Conservation (phyloP, 2,329 filamentous ascomycete species). For the Neonectria coccinea region DNA sequence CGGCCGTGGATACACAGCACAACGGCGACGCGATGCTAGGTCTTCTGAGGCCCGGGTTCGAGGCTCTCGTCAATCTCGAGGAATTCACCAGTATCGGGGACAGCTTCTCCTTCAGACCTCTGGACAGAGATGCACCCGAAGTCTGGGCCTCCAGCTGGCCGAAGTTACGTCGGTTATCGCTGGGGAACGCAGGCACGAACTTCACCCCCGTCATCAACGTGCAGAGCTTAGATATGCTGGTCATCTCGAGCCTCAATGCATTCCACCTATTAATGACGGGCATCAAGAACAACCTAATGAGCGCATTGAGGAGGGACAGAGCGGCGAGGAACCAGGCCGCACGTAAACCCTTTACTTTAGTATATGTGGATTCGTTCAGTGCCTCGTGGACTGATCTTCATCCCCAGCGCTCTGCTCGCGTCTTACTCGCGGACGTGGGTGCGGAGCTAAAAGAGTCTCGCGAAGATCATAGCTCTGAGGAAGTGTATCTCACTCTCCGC, state of each 20-base stretch:
- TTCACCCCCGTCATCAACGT: slow-evolving; percentile 6
- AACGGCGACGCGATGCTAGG: background rate
- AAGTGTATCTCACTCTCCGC: slow-evolving; percentile 3
- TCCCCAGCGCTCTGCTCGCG: slow-evolving; percentile 6
- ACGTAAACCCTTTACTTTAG: slow-evolving; percentile 8
- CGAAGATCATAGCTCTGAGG: background rate
- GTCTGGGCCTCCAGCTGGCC: slow-evolving; percentile 22
- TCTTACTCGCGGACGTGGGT: slow-evolving; percentile 19
- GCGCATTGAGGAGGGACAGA: slow-evolving; percentile 1
- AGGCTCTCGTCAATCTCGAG: slow-evolving; percentile 21
- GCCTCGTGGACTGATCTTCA: slow-evolving; percentile 19
- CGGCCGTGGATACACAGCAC: background rate
- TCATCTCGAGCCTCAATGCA: slow-evolving; percentile 1
- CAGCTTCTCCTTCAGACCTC: slow-evolving; percentile 12
- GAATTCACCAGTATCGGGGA: slow-evolving; percentile 21
- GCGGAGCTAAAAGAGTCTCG: background rate
- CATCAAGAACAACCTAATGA: slow-evolving; percentile 14
- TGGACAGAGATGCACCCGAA: background rate
- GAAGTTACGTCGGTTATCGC: slow-evolving; percentile 11
- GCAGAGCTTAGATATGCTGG: slow-evolving; percentile 8
- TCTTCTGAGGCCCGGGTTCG: slow-evolving; percentile 19
- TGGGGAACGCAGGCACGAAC: slow-evolving; percentile 12
- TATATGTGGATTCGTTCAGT: slow-evolving; percentile 9
- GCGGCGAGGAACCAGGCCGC: background rate
- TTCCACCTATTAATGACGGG: slow-evolving; percentile 8